phyloP scores from a whole-genome alignment of 176 grass and related monocot genomes.

The Oryza rufipogon region DNA sequence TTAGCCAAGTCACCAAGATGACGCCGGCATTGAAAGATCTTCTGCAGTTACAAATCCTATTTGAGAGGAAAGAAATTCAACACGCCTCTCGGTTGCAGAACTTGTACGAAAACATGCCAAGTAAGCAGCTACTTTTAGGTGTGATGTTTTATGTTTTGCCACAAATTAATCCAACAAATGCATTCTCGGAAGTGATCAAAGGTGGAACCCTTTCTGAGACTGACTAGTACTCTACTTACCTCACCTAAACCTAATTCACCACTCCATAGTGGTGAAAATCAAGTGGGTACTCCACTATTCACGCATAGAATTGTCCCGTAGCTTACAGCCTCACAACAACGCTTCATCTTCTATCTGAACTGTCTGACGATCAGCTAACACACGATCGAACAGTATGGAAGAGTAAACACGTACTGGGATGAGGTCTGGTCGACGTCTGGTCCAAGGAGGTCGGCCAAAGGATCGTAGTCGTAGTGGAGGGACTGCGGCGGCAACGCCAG shows the following conservation, averaged over 20 bases:
- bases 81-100: too few species aligned
- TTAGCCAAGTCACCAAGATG: too few species aligned
- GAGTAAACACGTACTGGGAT: conserved; percentile 41
- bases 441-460: conserved; percentile 53
- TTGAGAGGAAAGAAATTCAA: not conserved
- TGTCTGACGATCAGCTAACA: not conserved
- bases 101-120: not conserved
- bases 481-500: conserved; percentile 43
- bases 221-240: not conserved
- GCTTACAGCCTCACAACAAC: not conserved
- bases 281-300: not conserved
- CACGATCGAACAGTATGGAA: not conserved
- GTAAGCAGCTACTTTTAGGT: not conserved
- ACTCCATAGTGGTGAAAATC: not conserved
- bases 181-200: not conserved
- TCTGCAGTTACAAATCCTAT: not conserved
- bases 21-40: too few species aligned
- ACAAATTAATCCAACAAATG: not conserved
- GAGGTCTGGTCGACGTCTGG: conserved; percentile 41
- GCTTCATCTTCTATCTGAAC: not conserved
- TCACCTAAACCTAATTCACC: not conserved
- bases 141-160: not conserved
- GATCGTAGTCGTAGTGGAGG: conserved; percentile 59
- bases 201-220: not conserved
- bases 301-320: not conserved